These are phyloP conservation scores for Scutellospora calospora DNA, from an alignment of 371 early-diverging fungal species.

Conservation along the genomic window DNA sequence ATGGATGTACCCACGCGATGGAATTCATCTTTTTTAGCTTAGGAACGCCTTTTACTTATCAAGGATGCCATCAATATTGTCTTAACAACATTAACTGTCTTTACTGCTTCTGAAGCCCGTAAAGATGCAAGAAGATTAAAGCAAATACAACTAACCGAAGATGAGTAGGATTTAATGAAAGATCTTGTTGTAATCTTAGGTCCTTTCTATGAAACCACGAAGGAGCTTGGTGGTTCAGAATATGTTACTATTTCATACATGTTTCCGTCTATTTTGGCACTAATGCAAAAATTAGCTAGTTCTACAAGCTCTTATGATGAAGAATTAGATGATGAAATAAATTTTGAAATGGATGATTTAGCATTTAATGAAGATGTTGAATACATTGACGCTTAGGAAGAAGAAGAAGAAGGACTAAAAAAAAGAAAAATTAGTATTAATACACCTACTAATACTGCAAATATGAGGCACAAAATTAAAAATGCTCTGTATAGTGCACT, in stretches of 20 bases:
- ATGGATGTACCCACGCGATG: background rate
- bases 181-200: background rate
- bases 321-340: background rate
- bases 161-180: background rate
- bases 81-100: background rate
- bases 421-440: background rate
- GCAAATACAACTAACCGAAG: background rate
- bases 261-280: background rate
- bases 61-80: background rate
- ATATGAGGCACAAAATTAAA: no score
- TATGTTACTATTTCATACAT: constrained; percentile 1
- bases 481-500: no score
- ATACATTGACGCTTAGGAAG: background rate
- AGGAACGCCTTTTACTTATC: background rate
- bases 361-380: background rate
- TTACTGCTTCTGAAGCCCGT: background rate
- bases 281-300: background rate
- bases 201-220: background rate
- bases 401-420: background rate
- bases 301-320: no score
- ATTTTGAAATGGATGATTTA: background rate
- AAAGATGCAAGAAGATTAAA: background rate
- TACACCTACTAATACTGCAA: no score
- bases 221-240: background rate
- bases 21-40: background rate